These are phyloP conservation scores for Heliocybe sulcata DNA, from an alignment of 1,284 basidiomycete genomes.

Conservation along the genomic window DNA sequence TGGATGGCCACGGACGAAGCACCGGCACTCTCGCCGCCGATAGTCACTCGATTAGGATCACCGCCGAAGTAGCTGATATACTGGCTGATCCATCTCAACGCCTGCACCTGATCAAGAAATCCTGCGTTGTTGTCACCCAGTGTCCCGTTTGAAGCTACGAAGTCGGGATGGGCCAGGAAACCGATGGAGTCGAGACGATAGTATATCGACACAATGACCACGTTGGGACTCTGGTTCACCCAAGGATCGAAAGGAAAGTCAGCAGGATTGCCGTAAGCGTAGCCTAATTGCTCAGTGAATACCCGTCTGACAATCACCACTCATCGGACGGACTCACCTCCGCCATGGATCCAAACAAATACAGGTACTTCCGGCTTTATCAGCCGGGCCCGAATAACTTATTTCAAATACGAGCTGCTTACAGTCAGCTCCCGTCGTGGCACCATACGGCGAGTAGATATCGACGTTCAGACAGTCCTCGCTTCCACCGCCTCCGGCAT, in stretches of 20 bases:
- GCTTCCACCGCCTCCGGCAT: slow-evolving; percentile 51
- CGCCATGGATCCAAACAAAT: slow-evolving; percentile 62
- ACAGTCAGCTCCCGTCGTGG: slow-evolving; percentile 23
- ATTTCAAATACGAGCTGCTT: slow-evolving; percentile 5
- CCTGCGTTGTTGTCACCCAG: background rate
- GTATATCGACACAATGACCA: slow-evolving; percentile 36
- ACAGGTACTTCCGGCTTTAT: slow-evolving; percentile 39
- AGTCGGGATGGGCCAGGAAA: slow-evolving; percentile 33
- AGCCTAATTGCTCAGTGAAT: slow-evolving; percentile 25
- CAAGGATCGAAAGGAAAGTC: slow-evolving; percentile 35
- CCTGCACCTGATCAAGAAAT: slow-evolving; percentile 28
- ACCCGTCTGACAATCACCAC: slow-evolving; percentile 4
- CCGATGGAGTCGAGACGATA: slow-evolving; percentile 37
- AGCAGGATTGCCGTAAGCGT: slow-evolving; percentile 47
- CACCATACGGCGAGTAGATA: slow-evolving; percentile 27
- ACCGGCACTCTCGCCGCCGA: slow-evolving; percentile 13
- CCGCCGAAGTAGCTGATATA: slow-evolving; percentile 62
- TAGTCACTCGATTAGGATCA: slow-evolving; percentile 47
- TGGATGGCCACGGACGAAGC: background rate
- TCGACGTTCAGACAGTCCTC: slow-evolving; percentile 44
- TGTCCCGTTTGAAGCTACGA: slow-evolving; percentile 15
- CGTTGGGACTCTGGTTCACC: slow-evolving; percentile 29
- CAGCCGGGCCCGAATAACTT: background rate
- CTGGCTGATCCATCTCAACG: slow-evolving; percentile 59
- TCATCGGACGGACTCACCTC: slow-evolving; percentile 27